Evolutionary conservation across 176 grass and related monocot species (phyloP), one percentile per base, ranked within the genome.

Genomic region (Paspalum notatum): DNA sequence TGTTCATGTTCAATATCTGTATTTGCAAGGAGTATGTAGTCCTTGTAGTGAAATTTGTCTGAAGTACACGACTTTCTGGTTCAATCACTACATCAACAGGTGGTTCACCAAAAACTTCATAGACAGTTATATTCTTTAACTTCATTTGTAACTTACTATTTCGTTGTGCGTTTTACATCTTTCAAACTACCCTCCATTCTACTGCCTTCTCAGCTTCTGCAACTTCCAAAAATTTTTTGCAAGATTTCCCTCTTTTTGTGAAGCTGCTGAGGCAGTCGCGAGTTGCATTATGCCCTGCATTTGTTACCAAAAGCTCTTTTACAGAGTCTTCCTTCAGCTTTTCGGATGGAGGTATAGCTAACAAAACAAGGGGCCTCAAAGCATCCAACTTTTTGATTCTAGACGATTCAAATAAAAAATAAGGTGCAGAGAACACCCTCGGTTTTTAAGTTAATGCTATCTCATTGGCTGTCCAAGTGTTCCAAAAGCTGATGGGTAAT

Each of bases 211-310:
- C 55, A 89, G 79, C 61, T 89, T 85, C 54, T 84, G 27, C 74
- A 89, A 66, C 63, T 87, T 87, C 58, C 64, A 68, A 48, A 89
- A 86, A 84, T 74, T 4, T 79, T 62, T 84, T 67, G 1, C 84
- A 85, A 89, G 76, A 89, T 59, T 70, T 85, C 57, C 50, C 12
- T 77, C 87, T 72, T 80, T 89, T 77, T 92, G 83, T 69, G 84
- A 86, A 72, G 80, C 83, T 73, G 84, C 81, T 73, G 81, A 85
- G 66, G 62, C 62, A 48, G 82, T 87, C 72, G 69, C 84, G 48
- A 75, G 58, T 57, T 81, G 56, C 44, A 63, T 53, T 87, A 17
- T 90, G 76, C 15, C 76, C 84, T 46, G 38, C 66, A 38, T 79
- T 79, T 90, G 58, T 43, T 85, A 46, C 84, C 84, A 54, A 87